phyloP scores from a whole-genome alignment of 495 filamentous ascomycete species.

The Tricharina praecox region DNA sequence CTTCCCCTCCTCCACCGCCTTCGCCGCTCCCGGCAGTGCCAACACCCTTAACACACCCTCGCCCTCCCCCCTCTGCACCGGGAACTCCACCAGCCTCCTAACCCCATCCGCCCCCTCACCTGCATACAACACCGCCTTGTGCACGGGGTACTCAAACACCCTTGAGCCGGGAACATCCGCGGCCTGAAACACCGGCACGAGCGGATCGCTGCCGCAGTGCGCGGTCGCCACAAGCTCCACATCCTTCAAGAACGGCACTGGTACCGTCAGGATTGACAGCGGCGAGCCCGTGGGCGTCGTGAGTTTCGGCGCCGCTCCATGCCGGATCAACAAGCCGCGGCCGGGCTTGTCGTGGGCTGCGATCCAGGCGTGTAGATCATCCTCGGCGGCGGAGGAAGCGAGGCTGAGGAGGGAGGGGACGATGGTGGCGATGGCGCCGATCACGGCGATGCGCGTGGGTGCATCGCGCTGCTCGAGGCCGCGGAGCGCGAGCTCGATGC shows the following conservation, averaged over 20 bases:
- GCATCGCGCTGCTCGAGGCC: conserved; percentile 49
- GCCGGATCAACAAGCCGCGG: not conserved
- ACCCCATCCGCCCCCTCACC: conserved; percentile 42
- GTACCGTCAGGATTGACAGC: conserved; percentile 40
- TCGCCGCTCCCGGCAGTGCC: conserved; percentile 14
- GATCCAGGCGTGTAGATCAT: conserved; percentile 1
- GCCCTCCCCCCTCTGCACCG: not conserved
- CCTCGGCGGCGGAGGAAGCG: not conserved
- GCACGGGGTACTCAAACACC: conserved; percentile 64
- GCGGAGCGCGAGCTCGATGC: conserved; percentile 44
- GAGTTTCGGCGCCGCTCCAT: conserved; percentile 6
- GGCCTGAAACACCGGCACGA: conserved; percentile 6
- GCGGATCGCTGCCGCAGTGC: not conserved
- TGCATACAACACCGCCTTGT: conserved; percentile 60
- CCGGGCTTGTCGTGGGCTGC: not conserved
- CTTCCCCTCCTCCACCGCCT: conserved; percentile 30
- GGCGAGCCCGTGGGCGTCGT: conserved; percentile 16
- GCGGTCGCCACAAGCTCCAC: conserved; percentile 26
- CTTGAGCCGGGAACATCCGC: conserved; percentile 9
- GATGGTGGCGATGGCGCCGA: conserved; percentile 23
- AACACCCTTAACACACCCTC: conserved; percentile 27
- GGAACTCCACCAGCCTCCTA: conserved; percentile 32
- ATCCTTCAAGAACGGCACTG: conserved; percentile 51
- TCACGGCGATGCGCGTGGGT: conserved; percentile 52
- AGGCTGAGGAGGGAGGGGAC: not conserved